phyloP scores from a whole-genome alignment of 305 asterid species.

The Fraxinus ornus region DNA sequence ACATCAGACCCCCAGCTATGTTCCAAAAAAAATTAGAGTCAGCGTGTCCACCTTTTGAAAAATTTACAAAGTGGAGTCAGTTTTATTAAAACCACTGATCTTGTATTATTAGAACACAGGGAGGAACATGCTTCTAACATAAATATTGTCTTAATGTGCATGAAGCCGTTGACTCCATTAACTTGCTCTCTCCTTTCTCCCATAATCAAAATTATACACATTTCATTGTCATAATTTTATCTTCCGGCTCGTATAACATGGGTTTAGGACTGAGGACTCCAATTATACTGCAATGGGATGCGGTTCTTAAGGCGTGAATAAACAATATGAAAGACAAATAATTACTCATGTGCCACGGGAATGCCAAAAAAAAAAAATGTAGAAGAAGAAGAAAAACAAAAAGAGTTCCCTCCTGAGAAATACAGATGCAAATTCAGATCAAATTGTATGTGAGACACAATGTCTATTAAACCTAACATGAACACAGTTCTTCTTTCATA shows the following conservation, averaged over 20 bases:
- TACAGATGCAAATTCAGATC: not conserved
- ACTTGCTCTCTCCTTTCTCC: not conserved
- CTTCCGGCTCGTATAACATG: not conserved
- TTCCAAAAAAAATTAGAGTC: not conserved
- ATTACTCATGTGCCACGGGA: not conserved
- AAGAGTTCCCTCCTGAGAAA: not conserved
- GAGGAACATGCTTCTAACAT: not conserved
- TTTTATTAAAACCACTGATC: not conserved
- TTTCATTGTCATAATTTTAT: not conserved
- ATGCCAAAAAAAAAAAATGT: not conserved
- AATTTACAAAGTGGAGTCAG: not conserved
- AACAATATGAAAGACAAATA: not conserved
- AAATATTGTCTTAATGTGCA: conserved; percentile 1
- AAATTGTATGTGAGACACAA: not conserved
- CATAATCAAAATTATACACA: not conserved
- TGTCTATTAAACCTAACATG: not conserved
- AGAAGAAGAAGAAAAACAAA: not conserved
- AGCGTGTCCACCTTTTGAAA: not conserved
- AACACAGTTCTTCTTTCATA: not conserved
- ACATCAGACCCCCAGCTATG: not conserved
- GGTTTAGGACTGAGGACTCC: not conserved
- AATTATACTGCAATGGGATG: not conserved
- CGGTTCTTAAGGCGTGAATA: not conserved
- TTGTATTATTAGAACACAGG: not conserved
- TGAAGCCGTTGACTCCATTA: not conserved